phyloP scores from a whole-genome alignment of 2,329 filamentous ascomycete species.

The Hirsutella thompsonii region DNA sequence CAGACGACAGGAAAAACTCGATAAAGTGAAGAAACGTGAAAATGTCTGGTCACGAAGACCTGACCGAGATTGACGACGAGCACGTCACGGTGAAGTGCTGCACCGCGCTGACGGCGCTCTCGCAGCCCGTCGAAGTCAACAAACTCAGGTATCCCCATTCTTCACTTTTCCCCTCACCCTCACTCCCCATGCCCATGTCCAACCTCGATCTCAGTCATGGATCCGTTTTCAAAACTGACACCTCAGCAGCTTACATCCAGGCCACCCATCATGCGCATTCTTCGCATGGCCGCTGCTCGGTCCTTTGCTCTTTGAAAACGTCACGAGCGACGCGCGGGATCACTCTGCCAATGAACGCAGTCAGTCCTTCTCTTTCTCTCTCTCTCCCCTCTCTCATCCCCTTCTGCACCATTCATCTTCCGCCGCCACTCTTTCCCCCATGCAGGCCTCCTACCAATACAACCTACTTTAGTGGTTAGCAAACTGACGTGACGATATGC shows the following conservation, averaged over 20 bases:
- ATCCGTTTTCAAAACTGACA: no score
- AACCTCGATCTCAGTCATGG: slow-evolving; percentile 12
- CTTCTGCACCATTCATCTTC: no score
- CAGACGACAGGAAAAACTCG: no score
- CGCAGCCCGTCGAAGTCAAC: slow-evolving; percentile 30
- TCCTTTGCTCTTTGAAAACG: slow-evolving; percentile 61
- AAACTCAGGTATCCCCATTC: slow-evolving; percentile 20
- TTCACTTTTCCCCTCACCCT: no score
- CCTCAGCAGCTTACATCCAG: no score
- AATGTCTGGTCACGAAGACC: neutral
- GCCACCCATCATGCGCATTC: no score
- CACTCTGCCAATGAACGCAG: slow-evolving; percentile 71
- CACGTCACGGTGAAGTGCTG: slow-evolving; percentile 25
- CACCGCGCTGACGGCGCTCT: slow-evolving; percentile 23
- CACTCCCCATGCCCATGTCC: neutral
- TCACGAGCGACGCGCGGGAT: slow-evolving; percentile 61
- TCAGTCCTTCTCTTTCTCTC: slow-evolving; percentile 13
- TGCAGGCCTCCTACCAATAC: no score
- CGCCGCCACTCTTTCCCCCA: no score
- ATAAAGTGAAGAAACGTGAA: no score
- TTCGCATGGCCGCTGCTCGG: slow-evolving; percentile 50
- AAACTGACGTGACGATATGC: no score
- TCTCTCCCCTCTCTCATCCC: no score
- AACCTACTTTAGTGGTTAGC: no score
- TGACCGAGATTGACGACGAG: slow-evolving; percentile 14